Evolutionary conservation across 306 rosid species (phyloP).

Genomic region (Quercus bicolor): DNA sequence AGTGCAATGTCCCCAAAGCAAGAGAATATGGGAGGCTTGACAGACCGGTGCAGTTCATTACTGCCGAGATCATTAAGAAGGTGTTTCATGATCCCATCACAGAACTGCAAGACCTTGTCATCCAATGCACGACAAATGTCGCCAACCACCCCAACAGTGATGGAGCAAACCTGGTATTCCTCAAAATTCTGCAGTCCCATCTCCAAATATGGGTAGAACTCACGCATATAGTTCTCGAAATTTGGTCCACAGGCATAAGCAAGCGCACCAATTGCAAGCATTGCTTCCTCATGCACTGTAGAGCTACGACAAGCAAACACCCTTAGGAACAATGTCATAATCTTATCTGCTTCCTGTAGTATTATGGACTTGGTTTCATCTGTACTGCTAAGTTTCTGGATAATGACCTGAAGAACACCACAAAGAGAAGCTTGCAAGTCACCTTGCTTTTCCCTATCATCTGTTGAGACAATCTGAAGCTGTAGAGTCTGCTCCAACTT

Average conservation of each 20-base stretch:
- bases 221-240: conserved; percentile 30
- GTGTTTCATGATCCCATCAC: conserved; percentile 33
- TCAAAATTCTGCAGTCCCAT: conserved; percentile 39
- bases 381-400: conserved; percentile 33
- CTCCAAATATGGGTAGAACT: conserved; percentile 32
- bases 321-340: conserved; percentile 34
- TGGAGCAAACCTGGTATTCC: conserved; percentile 39
- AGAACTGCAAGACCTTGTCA: conserved; percentile 27
- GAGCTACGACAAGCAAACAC: conserved; percentile 43
- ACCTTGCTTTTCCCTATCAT: conserved; percentile 39
- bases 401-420: conserved; percentile 40
- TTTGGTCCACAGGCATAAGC: conserved; percentile 35
- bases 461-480: conserved; percentile 28
- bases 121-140: conserved; percentile 34
- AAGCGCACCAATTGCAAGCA: conserved; percentile 38
- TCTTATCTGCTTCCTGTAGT: conserved; percentile 26
- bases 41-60: conserved; percentile 28
- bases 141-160: conserved; percentile 41
- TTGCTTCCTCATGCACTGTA: conserved; percentile 43
- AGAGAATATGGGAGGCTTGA: conserved; percentile 39
- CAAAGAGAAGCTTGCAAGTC: conserved; percentile 41
- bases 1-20: conserved; percentile 38
- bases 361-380: conserved; percentile 20
- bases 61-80: conserved; percentile 27
- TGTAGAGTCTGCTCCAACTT: conserved; percentile 33